These are phyloP conservation scores for Solanum ossicruentum DNA, from an alignment of 257 asterid species.

Conservation along the genomic window DNA sequence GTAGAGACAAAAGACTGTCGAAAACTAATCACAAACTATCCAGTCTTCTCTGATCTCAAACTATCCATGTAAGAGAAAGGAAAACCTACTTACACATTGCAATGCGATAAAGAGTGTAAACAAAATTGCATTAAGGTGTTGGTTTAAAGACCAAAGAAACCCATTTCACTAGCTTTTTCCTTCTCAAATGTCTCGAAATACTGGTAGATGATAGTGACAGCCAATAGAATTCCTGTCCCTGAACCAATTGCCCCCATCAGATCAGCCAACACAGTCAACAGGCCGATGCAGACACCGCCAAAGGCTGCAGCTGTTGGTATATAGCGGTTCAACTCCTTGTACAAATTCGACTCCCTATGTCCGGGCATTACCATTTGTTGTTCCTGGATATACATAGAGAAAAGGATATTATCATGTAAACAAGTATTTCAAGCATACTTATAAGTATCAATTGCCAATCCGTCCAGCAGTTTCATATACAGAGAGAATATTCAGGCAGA, in stretches of 20 bases:
- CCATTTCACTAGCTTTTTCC: constrained; percentile 84
- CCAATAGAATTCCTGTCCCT: constrained; percentile 77
- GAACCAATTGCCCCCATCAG: constrained; percentile 95
- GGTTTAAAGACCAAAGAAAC: constrained; percentile 70
- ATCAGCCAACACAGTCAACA: constrained; percentile 78
- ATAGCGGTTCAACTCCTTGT: constrained; percentile 83
- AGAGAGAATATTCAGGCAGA: neutral
- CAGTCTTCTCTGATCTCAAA: neutral
- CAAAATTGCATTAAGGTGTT: neutral
- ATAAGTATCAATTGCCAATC: neutral
- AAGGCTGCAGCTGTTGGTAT: constrained; percentile 93
- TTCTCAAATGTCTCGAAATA: constrained; percentile 87
- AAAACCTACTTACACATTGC: constrained; percentile 18
- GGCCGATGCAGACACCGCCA: constrained; percentile 91
- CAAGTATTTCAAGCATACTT: neutral
- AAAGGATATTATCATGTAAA: neutral
- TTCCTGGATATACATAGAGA: constrained; percentile 28
- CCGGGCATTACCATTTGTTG: constrained; percentile 99
- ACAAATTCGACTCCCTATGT: constrained; percentile 71
- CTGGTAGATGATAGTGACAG: constrained; percentile 82
- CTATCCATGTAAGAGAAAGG: neutral
- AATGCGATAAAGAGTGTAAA: neutral
- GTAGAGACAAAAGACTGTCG: neutral
- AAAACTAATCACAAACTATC: neutral
- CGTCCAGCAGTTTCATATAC: neutral